Conservation (phyloP, 495 filamentous ascomycete species). For the Evernia prunastri region DNA sequence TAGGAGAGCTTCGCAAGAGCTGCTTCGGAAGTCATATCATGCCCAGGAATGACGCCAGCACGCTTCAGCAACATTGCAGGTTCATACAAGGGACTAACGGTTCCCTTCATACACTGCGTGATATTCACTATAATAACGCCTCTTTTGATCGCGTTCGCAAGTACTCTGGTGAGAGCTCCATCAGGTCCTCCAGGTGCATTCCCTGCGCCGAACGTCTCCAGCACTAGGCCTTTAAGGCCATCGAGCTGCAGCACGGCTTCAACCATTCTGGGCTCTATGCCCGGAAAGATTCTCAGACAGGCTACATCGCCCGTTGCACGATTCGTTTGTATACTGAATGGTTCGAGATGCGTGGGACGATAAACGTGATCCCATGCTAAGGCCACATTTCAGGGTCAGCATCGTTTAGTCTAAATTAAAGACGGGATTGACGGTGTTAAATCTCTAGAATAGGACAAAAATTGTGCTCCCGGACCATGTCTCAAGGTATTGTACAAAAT, state of each 20-base stretch:
- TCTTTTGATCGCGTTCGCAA: conserved; percentile 66
- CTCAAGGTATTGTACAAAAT: too few relatives aligned
- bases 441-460: too few relatives aligned
- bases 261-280: conserved; percentile 91
- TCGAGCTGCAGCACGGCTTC: conserved; percentile 78
- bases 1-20: conserved; percentile 92
- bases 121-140: conserved; percentile 90
- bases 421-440: too few relatives aligned
- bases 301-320: conserved; percentile 86
- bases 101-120: conserved; percentile 85
- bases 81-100: conserved; percentile 85
- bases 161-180: conserved; percentile 71
- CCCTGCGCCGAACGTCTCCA: conserved; percentile 94
- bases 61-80: conserved; percentile 81
- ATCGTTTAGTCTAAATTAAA: too few relatives aligned
- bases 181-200: conserved; percentile 86
- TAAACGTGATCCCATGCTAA: conserved; percentile 78
- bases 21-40: conserved; percentile 90
- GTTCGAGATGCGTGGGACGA: conserved; percentile 62
- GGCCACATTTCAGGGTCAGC: too few relatives aligned
- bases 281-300: conserved; percentile 89
- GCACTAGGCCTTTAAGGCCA: conserved; percentile 71
- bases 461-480: too few relatives aligned
- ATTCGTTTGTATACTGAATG: conserved; percentile 70
- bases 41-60: conserved; percentile 85